phyloP scores from a whole-genome alignment of 2,329 filamentous ascomycete genomes.

The Talaromyces funiculosus region DNA sequence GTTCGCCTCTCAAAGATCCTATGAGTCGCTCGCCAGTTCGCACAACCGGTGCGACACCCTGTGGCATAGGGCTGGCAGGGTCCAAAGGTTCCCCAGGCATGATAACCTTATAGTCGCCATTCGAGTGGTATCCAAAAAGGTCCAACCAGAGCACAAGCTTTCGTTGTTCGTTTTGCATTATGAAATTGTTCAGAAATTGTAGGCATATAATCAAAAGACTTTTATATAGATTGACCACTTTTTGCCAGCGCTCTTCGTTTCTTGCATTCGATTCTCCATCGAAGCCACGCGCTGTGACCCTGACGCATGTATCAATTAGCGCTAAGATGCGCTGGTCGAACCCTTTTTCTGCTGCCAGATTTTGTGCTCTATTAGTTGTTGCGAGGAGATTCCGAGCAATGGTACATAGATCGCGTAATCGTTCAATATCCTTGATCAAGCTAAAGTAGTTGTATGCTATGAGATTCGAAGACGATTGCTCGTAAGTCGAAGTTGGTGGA shows the following conservation, averaged over 20 bases:
- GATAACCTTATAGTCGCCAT: conserved; percentile 41
- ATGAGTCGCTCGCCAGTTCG: conserved; percentile 38
- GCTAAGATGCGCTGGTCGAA: conserved; percentile 59
- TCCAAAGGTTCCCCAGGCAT: conserved; percentile 40
- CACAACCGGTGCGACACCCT: conserved; percentile 40
- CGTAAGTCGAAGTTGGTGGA: conserved; percentile 51
- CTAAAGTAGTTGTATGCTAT: conserved; percentile 56
- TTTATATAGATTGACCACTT: conserved; percentile 61
- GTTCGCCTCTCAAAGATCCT: conserved; percentile 38
- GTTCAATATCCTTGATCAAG: conserved; percentile 57
- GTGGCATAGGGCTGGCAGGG: conserved; percentile 27
- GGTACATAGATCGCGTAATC: conserved; percentile 57
- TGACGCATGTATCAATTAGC: conserved; percentile 58
- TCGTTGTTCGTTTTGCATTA: conserved; percentile 59
- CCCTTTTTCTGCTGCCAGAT: conserved; percentile 55
- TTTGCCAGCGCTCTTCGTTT: conserved; percentile 61
- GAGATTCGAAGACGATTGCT: conserved; percentile 54
- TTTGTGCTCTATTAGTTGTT: conserved; percentile 56
- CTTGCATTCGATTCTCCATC: conserved; percentile 58
- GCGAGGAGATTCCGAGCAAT: conserved; percentile 59
- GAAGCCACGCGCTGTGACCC: conserved; percentile 59
- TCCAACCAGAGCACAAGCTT: conserved; percentile 62
- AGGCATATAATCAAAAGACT: conserved; percentile 59
- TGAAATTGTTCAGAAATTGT: conserved; percentile 62
- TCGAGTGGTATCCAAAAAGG: conserved; percentile 55